These are phyloP conservation scores for Thalassiosira hispida DNA, from an alignment of 352 stramenopile genomes.

Conservation along the genomic window DNA sequence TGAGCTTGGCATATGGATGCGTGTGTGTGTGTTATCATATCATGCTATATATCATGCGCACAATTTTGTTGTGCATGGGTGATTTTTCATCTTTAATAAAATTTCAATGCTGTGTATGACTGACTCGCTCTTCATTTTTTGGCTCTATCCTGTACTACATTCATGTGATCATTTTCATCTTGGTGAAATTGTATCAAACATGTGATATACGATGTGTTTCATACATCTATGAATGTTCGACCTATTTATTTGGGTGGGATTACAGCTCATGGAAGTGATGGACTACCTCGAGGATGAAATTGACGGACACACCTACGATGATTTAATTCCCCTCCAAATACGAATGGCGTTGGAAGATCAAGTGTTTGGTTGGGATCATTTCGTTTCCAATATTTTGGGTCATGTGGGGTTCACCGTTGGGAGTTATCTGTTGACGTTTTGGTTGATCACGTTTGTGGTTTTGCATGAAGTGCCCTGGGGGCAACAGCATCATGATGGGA, in stretches of 20 bases:
- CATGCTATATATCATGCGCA: no score
- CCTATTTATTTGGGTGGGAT: no score
- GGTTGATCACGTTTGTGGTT: constrained; percentile 57
- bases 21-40: no score
- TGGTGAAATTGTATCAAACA: not conserved
- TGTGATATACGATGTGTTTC: not conserved
- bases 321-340: constrained; percentile 75
- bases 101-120: no score
- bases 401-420: constrained; percentile 67
- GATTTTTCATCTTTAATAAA: no score
- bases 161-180: no score
- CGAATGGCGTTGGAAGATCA: constrained; percentile 75
- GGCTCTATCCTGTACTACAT: no score
- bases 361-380: constrained; percentile 81
- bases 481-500: not conserved
- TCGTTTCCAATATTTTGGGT: constrained; percentile 69
- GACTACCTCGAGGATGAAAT: constrained; percentile 79
- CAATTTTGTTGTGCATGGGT: no score
- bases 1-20: no score
- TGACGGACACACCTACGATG: constrained; percentile 69
- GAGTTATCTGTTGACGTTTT: constrained; percentile 65
- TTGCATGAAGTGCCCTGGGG: constrained; percentile 52
- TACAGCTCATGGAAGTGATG: constrained; percentile 56
- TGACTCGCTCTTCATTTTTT: no score
- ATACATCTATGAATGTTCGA: no score